These are phyloP conservation scores for Plectosphaerella sp. DNA, from an alignment of 2,329 filamentous ascomycete species.

Conservation along the genomic window DNA sequence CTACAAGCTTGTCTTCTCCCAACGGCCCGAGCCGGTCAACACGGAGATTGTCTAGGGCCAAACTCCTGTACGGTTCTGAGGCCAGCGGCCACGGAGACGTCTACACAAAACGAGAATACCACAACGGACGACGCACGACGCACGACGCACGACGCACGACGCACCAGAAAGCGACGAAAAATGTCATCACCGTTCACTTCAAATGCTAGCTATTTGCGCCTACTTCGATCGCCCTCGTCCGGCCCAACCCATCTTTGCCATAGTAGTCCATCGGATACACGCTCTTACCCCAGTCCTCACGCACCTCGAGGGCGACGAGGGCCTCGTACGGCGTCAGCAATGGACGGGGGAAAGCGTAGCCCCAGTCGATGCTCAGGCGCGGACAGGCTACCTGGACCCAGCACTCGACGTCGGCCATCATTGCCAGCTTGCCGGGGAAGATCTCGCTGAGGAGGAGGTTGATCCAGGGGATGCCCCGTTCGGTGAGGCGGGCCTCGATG, in stretches of 20 bases:
- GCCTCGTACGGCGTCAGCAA: conserved; percentile 94
- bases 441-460: conserved; percentile 91
- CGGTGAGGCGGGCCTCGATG: conserved; percentile 73
- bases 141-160: neutral
- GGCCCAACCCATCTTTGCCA: conserved; percentile 81
- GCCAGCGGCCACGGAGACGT: neutral
- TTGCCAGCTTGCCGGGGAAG: conserved; percentile 88
- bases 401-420: conserved; percentile 92
- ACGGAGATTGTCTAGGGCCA: conserved; percentile 24
- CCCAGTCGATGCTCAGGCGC: conserved; percentile 97
- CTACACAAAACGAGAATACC: neutral
- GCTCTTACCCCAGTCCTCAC: conserved; percentile 69
- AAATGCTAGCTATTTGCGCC: neutral
- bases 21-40: conserved; percentile 79
- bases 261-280: conserved; percentile 99
- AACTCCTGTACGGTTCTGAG: neutral
- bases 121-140: neutral
- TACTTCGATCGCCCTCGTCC: conserved; percentile 54
- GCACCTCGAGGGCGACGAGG: conserved; percentile 77
- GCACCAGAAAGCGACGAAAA: neutral
- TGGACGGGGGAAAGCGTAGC: conserved; percentile 87
- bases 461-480: conserved; percentile 72
- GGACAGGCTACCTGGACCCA: conserved; percentile 99
- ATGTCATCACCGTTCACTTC: neutral
- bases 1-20: conserved; percentile 81